Conservation (phyloP, 805 yeast genomes). For the Saccharomycopsis sp. region DNA sequence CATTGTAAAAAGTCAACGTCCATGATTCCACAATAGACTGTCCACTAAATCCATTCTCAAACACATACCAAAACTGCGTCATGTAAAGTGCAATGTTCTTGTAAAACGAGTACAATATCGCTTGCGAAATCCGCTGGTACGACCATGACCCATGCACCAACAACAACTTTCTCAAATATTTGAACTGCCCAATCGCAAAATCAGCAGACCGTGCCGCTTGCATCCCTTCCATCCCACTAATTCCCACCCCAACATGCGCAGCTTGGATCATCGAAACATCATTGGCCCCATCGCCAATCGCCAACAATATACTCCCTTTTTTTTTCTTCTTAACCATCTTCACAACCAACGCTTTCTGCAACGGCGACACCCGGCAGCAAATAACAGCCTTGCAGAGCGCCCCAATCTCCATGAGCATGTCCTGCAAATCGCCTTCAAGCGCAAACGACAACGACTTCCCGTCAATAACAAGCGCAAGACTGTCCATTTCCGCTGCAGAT, state of each 20-base stretch:
- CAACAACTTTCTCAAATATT: slow-evolving; percentile 68
- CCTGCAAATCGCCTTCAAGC: slow-evolving; percentile 71
- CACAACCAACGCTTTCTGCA: slow-evolving; percentile 94
- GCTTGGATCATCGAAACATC: slow-evolving; percentile 99
- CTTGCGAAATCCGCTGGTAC: slow-evolving; percentile 86
- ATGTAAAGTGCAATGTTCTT: slow-evolving; percentile 91
- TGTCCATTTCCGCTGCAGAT: slow-evolving; percentile 59
- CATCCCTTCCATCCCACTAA: slow-evolving; percentile 98
- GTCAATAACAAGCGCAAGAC: slow-evolving; percentile 86
- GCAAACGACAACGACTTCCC: slow-evolving; percentile 89
- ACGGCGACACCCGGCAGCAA: slow-evolving; percentile 96
- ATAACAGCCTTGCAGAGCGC: slow-evolving; percentile 89
- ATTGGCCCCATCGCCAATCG: slow-evolving; percentile 98
- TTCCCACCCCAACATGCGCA: slow-evolving; percentile 98
- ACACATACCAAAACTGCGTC: slow-evolving; percentile 98
- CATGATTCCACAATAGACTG: slow-evolving; percentile 95
- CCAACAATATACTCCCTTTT: slow-evolving; percentile 62
- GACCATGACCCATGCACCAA: slow-evolving; percentile 98
- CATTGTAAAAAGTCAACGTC: slow-evolving; percentile 95
- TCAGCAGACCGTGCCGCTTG: slow-evolving; percentile 99
- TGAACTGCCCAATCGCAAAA: slow-evolving; percentile 92
- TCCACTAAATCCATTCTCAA: slow-evolving; percentile 86
- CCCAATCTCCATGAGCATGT: slow-evolving; percentile 68
- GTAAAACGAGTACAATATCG: slow-evolving; percentile 90
- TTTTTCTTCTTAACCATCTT: slow-evolving; percentile 81